Percentiles rank a stretch among this genome's conserved stretches.
These are phyloP conservation scores for Erodium texanum DNA, from an alignment of 441 rosid genomes.

Conservation along the genomic window DNA sequence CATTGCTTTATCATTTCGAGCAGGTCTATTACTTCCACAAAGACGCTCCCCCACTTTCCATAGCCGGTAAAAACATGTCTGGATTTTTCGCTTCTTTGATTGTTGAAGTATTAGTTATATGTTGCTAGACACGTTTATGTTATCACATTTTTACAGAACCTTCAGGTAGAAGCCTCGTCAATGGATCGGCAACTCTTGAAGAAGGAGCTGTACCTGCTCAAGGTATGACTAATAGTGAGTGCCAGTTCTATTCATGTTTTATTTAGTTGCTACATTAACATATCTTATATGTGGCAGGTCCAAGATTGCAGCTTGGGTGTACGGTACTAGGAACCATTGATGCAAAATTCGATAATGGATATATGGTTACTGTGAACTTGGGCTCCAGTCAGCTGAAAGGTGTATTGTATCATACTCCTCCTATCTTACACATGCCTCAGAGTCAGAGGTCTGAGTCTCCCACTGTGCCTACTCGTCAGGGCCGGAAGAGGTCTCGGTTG, in stretches of 20 bases:
- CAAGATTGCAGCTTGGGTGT: slow-evolving; percentile 43
- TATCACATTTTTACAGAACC: slow-evolving; percentile 21
- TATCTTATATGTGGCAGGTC: slow-evolving; percentile 19
- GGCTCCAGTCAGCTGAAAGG: slow-evolving; percentile 61
- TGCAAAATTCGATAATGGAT: slow-evolving; percentile 76
- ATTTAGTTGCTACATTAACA: no score
- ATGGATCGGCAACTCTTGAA: slow-evolving; percentile 24
- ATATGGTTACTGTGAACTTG: slow-evolving; percentile 55
- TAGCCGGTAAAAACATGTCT: slow-evolving; percentile 32
- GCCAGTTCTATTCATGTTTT: neutral
- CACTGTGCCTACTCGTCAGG: slow-evolving; percentile 33
- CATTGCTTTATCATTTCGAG: slow-evolving; percentile 62
- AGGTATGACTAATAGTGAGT: no score
- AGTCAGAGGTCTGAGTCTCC: slow-evolving; percentile 24
- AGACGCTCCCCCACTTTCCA: slow-evolving; percentile 33
- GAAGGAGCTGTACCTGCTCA: slow-evolving; percentile 23
- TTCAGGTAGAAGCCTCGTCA: slow-evolving; percentile 22
- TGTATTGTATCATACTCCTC: slow-evolving; percentile 66
- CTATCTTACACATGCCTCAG: slow-evolving; percentile 30
- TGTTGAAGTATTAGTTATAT: neutral
- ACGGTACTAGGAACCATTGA: slow-evolving; percentile 59
- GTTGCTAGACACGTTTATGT: slow-evolving; percentile 7
- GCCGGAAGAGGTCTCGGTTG: slow-evolving; percentile 43
- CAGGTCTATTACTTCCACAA: slow-evolving; percentile 53
- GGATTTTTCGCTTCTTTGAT: slow-evolving; percentile 7